Percentiles rank a stretch among this genome's conserved stretches.
These are phyloP conservation scores for Leccinum disarticulatum DNA, from an alignment of 768 basidiomycete genomes.

Conservation along the genomic window DNA sequence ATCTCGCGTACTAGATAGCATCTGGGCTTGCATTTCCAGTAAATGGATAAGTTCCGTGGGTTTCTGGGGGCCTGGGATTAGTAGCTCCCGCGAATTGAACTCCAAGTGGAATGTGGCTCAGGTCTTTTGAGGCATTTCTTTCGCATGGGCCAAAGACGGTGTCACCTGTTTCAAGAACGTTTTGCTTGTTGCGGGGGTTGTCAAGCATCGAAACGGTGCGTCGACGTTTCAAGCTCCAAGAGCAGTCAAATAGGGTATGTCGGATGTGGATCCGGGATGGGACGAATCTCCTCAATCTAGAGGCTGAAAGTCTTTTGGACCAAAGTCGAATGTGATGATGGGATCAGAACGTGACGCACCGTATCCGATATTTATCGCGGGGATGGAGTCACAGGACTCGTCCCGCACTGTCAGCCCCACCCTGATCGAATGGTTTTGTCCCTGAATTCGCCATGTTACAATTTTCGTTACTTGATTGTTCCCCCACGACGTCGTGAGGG, in stretches of 20 bases:
- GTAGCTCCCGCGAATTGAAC: background rate
- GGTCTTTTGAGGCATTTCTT: too few species aligned
- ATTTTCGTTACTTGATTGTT: background rate
- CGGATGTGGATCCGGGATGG: background rate
- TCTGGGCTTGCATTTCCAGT: background rate
- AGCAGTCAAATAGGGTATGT: background rate
- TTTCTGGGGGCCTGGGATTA: background rate
- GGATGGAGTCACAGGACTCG: background rate
- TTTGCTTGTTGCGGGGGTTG: background rate
- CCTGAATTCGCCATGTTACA: background rate
- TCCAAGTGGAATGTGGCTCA: background rate
- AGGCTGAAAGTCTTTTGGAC: background rate
- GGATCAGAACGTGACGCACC: background rate
- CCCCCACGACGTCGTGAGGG: background rate
- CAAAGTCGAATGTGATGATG: background rate
- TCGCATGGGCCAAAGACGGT: background rate
- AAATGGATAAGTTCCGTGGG: background rate
- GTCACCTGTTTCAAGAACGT: slow-evolving; percentile 7
- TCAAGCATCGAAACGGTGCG: background rate
- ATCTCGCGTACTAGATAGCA: background rate
- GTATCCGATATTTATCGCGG: background rate
- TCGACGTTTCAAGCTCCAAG: background rate
- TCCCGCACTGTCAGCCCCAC: background rate
- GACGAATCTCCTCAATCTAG: background rate
- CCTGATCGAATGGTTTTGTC: slow-evolving; percentile 29